phyloP scores from a whole-genome alignment of 1,139 yeast species.

The Geotrichum bryndzae region DNA sequence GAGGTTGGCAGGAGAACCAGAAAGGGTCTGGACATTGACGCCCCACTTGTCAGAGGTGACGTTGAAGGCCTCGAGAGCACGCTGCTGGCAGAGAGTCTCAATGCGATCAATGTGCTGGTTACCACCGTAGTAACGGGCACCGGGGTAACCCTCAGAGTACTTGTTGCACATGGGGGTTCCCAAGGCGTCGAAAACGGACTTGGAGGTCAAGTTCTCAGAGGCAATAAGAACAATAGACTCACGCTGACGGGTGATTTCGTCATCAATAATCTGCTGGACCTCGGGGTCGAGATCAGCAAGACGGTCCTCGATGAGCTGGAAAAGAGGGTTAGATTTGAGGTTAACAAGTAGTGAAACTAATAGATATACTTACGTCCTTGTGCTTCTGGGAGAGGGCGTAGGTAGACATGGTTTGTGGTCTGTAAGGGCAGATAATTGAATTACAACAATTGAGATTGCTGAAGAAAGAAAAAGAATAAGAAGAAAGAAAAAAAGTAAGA shows the following conservation, averaged over 20 bases:
- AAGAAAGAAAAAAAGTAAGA: neutral
- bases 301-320: conserved; percentile 30
- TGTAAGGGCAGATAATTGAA: neutral
- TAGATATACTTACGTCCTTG: conserved; percentile 24
- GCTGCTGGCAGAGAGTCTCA: conserved; percentile 80
- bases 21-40: conserved; percentile 87
- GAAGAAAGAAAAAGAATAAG: conserved; percentile 1
- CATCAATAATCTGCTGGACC: conserved; percentile 65
- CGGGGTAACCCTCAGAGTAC: conserved; percentile 98
- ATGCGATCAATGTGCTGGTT: conserved; percentile 90
- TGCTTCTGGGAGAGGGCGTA: conserved; percentile 34
- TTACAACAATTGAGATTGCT: conserved; percentile 2
- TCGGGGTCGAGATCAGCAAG: conserved; percentile 68
- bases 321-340: neutral
- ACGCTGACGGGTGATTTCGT: conserved; percentile 78
- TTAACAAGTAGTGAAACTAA: neutral
- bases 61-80: conserved; percentile 82
- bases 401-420: conserved; percentile 25
- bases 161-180: conserved; percentile 97
- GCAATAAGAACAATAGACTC: conserved; percentile 89
- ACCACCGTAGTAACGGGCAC: conserved; percentile 96
- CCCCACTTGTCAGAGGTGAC: conserved; percentile 84
- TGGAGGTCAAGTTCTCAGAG: conserved; percentile 90
- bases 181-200: conserved; percentile 86
- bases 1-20: conserved; percentile 95